Percentiles rank a stretch among this genome's conserved stretches.
phyloP scores from a whole-genome alignment of 2,329 filamentous ascomycete genomes.

The Tolypocladium endophyticum region DNA sequence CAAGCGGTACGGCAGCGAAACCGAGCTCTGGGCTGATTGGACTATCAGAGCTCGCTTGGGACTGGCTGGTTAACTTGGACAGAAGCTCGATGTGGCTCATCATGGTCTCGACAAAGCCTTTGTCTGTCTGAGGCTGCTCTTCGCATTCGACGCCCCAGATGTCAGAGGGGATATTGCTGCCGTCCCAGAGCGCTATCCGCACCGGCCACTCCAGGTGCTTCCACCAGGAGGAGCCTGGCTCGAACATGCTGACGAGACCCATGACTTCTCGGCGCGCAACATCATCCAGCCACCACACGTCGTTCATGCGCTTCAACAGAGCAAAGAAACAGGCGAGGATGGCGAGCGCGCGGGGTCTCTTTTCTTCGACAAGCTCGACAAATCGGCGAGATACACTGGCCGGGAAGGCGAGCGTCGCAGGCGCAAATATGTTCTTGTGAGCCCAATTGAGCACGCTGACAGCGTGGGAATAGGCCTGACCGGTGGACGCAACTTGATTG shows the following conservation, averaged over 20 bases:
- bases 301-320: constrained; percentile 49
- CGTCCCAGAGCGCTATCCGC: constrained; percentile 47
- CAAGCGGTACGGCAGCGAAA: constrained; percentile 20
- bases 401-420: constrained; percentile 51
- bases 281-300: constrained; percentile 60
- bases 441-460: constrained; percentile 59
- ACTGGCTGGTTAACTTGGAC: constrained; percentile 23
- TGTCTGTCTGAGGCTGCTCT: constrained; percentile 25
- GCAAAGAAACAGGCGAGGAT: constrained; percentile 59
- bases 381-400: constrained; percentile 52
- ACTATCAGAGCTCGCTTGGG: constrained; percentile 15
- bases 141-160: constrained; percentile 46
- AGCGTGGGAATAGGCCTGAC: constrained; percentile 50
- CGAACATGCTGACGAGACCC: constrained; percentile 49
- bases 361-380: constrained; percentile 47
- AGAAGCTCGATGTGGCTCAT: constrained; percentile 29
- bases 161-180: constrained; percentile 40
- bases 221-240: constrained; percentile 50
- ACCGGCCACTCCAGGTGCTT: constrained; percentile 51
- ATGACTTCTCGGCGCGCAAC: constrained; percentile 56
- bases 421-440: constrained; percentile 47
- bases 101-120: constrained; percentile 23
- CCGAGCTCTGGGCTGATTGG: constrained; percentile 20
- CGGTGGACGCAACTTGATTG: constrained; percentile 18
- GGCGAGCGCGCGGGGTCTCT: constrained; percentile 49